Conservation (phyloP, 31 red algal species). For the Endocladia muricata region DNA sequence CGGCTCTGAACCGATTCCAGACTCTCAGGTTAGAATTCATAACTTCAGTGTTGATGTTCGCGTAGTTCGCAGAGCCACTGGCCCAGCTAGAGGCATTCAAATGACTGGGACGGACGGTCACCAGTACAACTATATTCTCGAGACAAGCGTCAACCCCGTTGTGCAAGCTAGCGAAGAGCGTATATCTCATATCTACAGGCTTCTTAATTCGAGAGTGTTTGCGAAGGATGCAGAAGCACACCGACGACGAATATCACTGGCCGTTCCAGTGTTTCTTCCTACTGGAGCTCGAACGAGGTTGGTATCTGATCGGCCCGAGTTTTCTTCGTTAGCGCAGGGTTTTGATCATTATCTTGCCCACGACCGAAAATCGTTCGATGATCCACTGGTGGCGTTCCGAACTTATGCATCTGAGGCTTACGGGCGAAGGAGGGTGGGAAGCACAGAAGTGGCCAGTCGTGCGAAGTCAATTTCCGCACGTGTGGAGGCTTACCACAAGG, state of each 20-base stretch:
- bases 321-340: constrained; percentile 56
- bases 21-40: constrained; percentile 69
- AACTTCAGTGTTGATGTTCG: constrained; percentile 75
- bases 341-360: constrained; percentile 57
- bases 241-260: constrained; percentile 42
- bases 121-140: constrained; percentile 78
- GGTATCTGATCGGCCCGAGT: constrained; percentile 40
- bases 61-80: constrained; percentile 57
- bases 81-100: constrained; percentile 59
- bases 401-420: constrained; percentile 18
- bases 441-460: constrained; percentile 19
- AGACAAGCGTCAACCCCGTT: constrained; percentile 63
- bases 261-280: constrained; percentile 54
- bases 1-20: constrained; percentile 57
- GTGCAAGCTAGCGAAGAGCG: constrained; percentile 79
- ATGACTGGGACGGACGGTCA: constrained; percentile 82
- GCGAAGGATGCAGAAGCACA: constrained; percentile 58
- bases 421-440: constrained; percentile 27
- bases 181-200: constrained; percentile 65
- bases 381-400: constrained; percentile 83
- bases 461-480: constrained; percentile 67
- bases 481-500: constrained; percentile 59
- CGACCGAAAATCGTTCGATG: constrained; percentile 65
- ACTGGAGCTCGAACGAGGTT: constrained; percentile 80
- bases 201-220: constrained; percentile 75